phyloP scores from a whole-genome alignment of 331 rosid genomes.

The Arachis monticola region DNA sequence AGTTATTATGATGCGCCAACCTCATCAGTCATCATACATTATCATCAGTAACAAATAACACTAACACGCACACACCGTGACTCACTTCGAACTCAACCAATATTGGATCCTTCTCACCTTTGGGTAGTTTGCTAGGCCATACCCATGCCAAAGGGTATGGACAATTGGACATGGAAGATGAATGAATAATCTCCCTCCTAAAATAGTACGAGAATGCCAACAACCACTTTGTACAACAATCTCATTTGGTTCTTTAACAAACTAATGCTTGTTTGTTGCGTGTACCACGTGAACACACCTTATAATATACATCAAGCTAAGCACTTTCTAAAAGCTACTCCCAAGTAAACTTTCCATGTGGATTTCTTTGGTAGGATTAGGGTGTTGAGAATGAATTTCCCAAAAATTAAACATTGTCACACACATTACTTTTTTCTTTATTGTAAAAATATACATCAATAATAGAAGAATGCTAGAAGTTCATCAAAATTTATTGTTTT shows the following conservation, averaged over 20 bases:
- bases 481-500: too few species aligned
- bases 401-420: too few species aligned
- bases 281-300: constrained; percentile 34
- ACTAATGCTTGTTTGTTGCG: constrained; percentile 22
- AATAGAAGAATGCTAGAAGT: too few species aligned
- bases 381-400: too few species aligned
- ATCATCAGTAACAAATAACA: too few species aligned
- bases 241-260: constrained; percentile 39
- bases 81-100: constrained; percentile 31
- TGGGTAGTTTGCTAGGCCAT: constrained; percentile 12
- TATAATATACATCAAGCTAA: neutral
- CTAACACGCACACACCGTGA: neutral
- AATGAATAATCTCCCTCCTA: neutral
- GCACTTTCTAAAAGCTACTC: constrained; percentile 1
- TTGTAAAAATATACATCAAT: too few species aligned
- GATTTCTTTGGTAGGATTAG: neutral
- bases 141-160: constrained; percentile 17
- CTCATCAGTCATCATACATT: neutral
- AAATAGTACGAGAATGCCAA: constrained; percentile 33
- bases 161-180: constrained; percentile 12
- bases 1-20: constrained; percentile 49
- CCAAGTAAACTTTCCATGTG: constrained; percentile 18
- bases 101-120: constrained; percentile 19
- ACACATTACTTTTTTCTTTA: too few species aligned
- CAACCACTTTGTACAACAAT: constrained; percentile 37